Evolutionary conservation across 768 basidiomycete species (phyloP).

Genomic region (Dictyophora rubrovolvata): DNA sequence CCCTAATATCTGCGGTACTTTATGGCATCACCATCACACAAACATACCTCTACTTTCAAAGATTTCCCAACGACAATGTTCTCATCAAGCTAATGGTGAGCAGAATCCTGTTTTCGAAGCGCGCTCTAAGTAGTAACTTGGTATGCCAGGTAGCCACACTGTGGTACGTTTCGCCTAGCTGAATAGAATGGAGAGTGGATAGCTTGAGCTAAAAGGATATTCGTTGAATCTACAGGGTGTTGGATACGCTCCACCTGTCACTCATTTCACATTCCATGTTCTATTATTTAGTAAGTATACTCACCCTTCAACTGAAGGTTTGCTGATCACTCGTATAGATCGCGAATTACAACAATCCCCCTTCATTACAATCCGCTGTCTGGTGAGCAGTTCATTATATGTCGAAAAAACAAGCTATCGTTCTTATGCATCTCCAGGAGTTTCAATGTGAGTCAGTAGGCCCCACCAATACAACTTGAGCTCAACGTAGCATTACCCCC

Average conservation of each 20-base stretch:
- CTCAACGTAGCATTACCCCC: neutral
- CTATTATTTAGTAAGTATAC: slow-evolving; percentile 1
- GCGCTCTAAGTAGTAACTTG: neutral
- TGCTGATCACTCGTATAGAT: neutral
- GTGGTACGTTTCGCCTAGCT: neutral
- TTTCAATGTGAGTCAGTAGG: neutral
- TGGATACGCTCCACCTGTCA: slow-evolving; percentile 4
- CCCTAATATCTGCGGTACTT: slow-evolving; percentile 1
- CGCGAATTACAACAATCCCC: neutral
- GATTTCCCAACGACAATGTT: neutral
- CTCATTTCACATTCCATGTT: slow-evolving; percentile 5
- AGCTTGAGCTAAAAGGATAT: neutral
- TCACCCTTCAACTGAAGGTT: too few relatives aligned
- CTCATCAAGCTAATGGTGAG: neutral
- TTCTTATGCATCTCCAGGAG: neutral
- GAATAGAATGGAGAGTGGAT: neutral
- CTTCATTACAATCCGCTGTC: neutral
- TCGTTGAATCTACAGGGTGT: neutral
- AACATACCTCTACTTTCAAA: slow-evolving; percentile 6
- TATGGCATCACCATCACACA: slow-evolving; percentile 7
- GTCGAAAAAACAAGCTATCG: neutral
- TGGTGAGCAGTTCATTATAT: neutral
- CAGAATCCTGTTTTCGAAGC: neutral
- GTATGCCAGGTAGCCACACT: neutral
- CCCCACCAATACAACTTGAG: neutral